Evolutionary conservation across 768 basidiomycete genomes (phyloP), one percentile per base, ranked within the genome.

Genomic region (Podaxis sp.): DNA sequence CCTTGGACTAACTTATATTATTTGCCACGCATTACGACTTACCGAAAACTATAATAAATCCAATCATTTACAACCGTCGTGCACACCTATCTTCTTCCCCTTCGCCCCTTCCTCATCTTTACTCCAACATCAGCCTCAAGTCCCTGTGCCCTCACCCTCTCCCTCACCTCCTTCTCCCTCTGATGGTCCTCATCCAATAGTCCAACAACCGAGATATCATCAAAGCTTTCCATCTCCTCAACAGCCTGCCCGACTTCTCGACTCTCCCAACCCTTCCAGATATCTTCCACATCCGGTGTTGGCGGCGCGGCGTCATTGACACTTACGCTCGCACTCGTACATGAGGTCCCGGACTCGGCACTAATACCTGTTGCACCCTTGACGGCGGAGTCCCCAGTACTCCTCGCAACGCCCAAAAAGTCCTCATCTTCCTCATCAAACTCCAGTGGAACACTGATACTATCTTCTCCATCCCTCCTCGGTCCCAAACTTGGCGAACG

Each of bases 381-480:
- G 8, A 60, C 63, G 3, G 59, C 57, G 22, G 65, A 70, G 6
- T 63, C 65, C 6, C 59, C 67, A n/a, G 68, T 72, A 13, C 66
- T 65, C 1, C 46, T 42, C 54, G 44, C 39, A 28, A 61, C 59
- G 5, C 63, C 67, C 19, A 76, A 58, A 67, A 88, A 85, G 53
- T 87, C 86, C 59, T 89, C 87, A 59, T 89, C 89, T 63, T 86
- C 85, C 68, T 89, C 87, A 57, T 87, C 87, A 69, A 90, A 89
- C 70, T 80, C 80, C 24, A 87, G 73, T 26, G 84, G 80, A 15
- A 84, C 83, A 1, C 72, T 68, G 0, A 75, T 77, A 0, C 59
- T 66, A 49, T 44, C 59, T 57, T 12, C 65, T 58, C 28, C 53
- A 58, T 53, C 58, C 59, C 57, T 65, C 67, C 51, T 72, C 75